Percentiles rank a stretch among this genome's conserved stretches.
phyloP scores from a whole-genome alignment of 163 green algal genomes.

The Prototheca wickerhamii region DNA sequence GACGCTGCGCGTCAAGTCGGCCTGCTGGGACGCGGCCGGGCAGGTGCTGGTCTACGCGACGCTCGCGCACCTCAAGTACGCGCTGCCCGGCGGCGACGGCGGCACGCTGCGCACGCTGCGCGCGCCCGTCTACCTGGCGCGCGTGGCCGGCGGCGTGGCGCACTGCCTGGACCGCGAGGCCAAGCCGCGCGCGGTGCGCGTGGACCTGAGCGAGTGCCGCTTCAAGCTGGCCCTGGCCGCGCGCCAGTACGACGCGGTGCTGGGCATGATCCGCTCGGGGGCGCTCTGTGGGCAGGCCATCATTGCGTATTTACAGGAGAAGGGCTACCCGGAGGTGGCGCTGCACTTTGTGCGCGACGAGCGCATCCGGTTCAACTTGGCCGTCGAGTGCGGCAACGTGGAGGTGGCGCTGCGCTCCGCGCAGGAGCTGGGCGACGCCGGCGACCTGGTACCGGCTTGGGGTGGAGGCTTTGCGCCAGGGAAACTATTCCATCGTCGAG shows the following conservation, averaged over 20 bases:
- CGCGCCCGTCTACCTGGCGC: constrained; percentile 92
- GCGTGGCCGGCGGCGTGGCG: constrained; percentile 61
- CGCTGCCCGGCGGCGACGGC: constrained; percentile 92
- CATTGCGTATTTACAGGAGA: constrained; percentile 95
- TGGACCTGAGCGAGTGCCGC: constrained; percentile 92
- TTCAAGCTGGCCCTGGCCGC: constrained; percentile 98
- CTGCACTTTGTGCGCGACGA: constrained; percentile 94
- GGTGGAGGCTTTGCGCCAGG: constrained; percentile 87
- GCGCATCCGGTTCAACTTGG: constrained; percentile 91
- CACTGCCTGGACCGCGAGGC: constrained; percentile 93
- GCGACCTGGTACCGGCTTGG: constrained; percentile 92
- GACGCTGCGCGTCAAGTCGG: constrained; percentile 93
- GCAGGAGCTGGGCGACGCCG: constrained; percentile 87
- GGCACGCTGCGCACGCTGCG: constrained; percentile 99
- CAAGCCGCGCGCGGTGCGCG: constrained; percentile 75
- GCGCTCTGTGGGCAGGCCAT: constrained; percentile 91
- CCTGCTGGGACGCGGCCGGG: constrained; percentile 88
- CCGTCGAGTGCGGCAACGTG: constrained; percentile 92
- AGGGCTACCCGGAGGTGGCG: constrained; percentile 96
- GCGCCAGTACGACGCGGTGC: constrained; percentile 86
- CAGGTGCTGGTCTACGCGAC: constrained; percentile 98
- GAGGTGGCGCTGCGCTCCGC: constrained; percentile 89
- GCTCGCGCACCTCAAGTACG: constrained; percentile 99
- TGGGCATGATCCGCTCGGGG: constrained; percentile 82
- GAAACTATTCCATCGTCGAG: constrained; percentile 98